phyloP scores from a whole-genome alignment of 805 yeast species.

The Danielia oregonensis region DNA sequence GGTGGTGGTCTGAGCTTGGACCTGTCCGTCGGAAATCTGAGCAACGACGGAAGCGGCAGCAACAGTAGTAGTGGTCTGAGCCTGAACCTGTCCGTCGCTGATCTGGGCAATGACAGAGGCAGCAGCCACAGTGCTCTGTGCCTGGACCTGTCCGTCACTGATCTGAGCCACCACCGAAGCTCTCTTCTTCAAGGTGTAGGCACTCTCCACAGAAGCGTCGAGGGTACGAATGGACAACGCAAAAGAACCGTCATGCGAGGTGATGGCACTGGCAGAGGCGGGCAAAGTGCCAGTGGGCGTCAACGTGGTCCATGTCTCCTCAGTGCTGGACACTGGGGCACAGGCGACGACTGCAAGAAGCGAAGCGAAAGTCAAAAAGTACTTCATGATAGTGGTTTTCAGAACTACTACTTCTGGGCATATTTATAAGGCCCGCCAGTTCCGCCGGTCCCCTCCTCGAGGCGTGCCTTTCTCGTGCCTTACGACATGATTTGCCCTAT shows the following conservation, averaged over 20 bases:
- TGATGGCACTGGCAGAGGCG: constrained; percentile 20
- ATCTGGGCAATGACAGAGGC: constrained; percentile 18
- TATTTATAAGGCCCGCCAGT: neutral
- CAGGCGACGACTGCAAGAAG: constrained; percentile 13
- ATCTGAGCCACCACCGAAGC: constrained; percentile 3
- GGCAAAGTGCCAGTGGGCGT: constrained; percentile 27
- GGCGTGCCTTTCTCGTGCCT: no score
- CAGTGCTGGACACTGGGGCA: constrained; percentile 1
- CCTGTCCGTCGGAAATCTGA: constrained; percentile 3
- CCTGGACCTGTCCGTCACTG: constrained; percentile 4
- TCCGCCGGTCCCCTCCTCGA: no score
- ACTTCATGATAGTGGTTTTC: constrained; percentile 5
- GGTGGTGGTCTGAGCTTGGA: constrained; percentile 2
- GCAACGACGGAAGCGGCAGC: constrained; percentile 5
- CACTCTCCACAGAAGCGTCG: constrained; percentile 6
- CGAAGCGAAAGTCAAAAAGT: constrained; percentile 11
- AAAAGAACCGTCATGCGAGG: constrained; percentile 26
- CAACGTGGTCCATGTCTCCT: constrained; percentile 22
- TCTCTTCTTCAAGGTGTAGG: constrained; percentile 3
- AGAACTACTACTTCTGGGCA: neutral
- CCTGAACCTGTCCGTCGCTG: constrained; percentile 13
- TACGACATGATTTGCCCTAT: no score
- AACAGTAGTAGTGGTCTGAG: constrained; percentile 6
- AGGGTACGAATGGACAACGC: constrained; percentile 30
- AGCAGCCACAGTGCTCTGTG: constrained; percentile 2